Base-by-base conservation (phyloP, 2,329 filamentous ascomycete genomes). In the Fusarium albosuccineum region DNA sequence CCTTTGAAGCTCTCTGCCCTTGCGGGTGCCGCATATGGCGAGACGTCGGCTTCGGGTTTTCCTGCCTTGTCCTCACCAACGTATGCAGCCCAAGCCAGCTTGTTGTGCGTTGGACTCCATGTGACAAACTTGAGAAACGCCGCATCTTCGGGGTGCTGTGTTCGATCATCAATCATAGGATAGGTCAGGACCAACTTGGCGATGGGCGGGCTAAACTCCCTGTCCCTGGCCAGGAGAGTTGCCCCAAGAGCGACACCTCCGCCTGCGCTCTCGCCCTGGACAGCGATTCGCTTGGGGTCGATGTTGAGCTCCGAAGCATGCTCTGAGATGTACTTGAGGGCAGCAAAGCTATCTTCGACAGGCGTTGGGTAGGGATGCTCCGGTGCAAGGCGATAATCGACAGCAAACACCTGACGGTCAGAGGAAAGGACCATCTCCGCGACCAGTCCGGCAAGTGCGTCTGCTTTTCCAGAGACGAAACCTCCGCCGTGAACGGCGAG, bases 351-450 rank as follows among this genome's bases (percentile, higher is more conserved):
- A 34, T 73, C 71, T 13, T 73, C 65, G 2, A 62, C 44, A 1
- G 57, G 45, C 1, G 58, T 44, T 9, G 69, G 69, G 13, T 54
- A 51, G 6, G 49, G 64, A 33, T 68, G 26, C 50, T 73, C 67
- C 2, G 67, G 70, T 9, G 70, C 67, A 27, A 72, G 60, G 3
- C 69, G 71, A 22, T 72, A 73, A 10, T 60, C 65, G 33, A 73
- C 48, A 3, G 57, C 65, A 53, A 73, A 73, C 2, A 70, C 33
- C 3, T 65, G 60, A 9, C 62, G 68, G 3, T 49, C 57, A 1
- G 26, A 42, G 6, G 40, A 45, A 9, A 70, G 37, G 2, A 51
- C 60, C 14, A 40, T 40, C 8, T 36, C 42, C 6, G 58, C 56
- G 3, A 52, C 48, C 0, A 63, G 6, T 5, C 70, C 67, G 5